Percentiles rank a stretch among this genome's conserved stretches.
These are phyloP conservation scores for Amaranthus hypochondriacus DNA, from an alignment of 148 eudicot genomes.

Conservation along the genomic window DNA sequence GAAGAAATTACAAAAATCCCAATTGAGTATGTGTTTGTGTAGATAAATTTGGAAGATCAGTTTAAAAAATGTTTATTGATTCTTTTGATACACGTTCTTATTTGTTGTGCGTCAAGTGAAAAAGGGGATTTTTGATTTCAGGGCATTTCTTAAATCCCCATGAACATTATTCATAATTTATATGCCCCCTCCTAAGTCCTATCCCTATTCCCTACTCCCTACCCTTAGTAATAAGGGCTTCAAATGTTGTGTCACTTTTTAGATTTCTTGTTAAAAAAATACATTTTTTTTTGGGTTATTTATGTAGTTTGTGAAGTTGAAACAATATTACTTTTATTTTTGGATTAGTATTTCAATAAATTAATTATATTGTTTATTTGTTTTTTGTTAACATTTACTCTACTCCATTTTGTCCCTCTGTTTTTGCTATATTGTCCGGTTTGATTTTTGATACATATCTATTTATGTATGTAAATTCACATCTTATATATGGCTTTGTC, in stretches of 20 bases:
- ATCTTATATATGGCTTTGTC: no score
- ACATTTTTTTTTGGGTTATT: neutral
- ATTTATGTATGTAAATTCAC: no score
- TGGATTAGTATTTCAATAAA: conserved; percentile 18
- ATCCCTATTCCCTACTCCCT: neutral
- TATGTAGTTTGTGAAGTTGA: conserved; percentile 3
- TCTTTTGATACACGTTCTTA: conserved; percentile 46
- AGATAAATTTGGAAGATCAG: conserved; percentile 28
- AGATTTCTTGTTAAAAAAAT: conserved; percentile 5
- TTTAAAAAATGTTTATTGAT: conserved; percentile 34
- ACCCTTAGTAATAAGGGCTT: conserved; percentile 25
- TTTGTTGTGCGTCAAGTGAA: conserved; percentile 27
- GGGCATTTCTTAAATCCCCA: conserved; percentile 35
- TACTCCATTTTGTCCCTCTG: no score
- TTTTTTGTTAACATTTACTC: neutral
- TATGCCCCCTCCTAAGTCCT: neutral
- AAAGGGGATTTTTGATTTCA: conserved; percentile 24
- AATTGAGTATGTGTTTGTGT: conserved; percentile 33
- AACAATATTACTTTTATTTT: neutral
- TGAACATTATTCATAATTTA: conserved; percentile 35
- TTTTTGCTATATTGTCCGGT: no score
- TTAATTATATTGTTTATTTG: neutral
- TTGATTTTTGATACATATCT: no score
- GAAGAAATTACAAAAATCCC: neutral
- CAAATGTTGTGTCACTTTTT: conserved; percentile 18